Evolutionary conservation across 257 asterid genomes (phyloP).

Genomic region (Primulina eburnea): DNA sequence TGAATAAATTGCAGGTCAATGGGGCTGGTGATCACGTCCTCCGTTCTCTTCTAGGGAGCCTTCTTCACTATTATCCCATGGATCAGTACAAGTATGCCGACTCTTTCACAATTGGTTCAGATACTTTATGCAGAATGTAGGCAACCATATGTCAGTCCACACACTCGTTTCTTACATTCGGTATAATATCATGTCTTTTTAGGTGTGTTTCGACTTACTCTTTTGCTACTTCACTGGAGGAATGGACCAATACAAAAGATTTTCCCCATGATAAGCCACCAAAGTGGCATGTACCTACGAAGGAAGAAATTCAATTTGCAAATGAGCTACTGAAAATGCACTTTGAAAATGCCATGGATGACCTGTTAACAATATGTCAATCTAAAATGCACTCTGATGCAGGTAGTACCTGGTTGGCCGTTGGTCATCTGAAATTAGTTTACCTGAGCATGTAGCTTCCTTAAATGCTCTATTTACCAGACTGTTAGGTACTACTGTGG

Average conservation of each 20-base stretch:
- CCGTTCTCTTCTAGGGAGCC: conserved; percentile 96
- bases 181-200: conserved; percentile 29
- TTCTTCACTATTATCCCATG: conserved; percentile 85
- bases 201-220: conserved; percentile 76
- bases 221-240: conserved; percentile 63
- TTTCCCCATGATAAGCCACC: conserved; percentile 61
- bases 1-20: conserved; percentile 68
- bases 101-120: conserved; percentile 25
- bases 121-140: conserved; percentile 16
- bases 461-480: neutral
- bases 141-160: conserved; percentile 12
- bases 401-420: conserved; percentile 45
- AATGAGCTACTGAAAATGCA: conserved; percentile 86
- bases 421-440: conserved; percentile 17
- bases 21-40: conserved; percentile 97
- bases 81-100: conserved; percentile 80
- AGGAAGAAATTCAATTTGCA: conserved; percentile 80
- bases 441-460: neutral
- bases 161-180: conserved; percentile 14
- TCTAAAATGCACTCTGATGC: conserved; percentile 83
- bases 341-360: conserved; percentile 84
- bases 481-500: neutral
- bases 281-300: conserved; percentile 84
- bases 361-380: conserved; percentile 73
- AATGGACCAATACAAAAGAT: conserved; percentile 83